phyloP scores from a whole-genome alignment of 768 basidiomycete species.

The Paxillus involutus region DNA sequence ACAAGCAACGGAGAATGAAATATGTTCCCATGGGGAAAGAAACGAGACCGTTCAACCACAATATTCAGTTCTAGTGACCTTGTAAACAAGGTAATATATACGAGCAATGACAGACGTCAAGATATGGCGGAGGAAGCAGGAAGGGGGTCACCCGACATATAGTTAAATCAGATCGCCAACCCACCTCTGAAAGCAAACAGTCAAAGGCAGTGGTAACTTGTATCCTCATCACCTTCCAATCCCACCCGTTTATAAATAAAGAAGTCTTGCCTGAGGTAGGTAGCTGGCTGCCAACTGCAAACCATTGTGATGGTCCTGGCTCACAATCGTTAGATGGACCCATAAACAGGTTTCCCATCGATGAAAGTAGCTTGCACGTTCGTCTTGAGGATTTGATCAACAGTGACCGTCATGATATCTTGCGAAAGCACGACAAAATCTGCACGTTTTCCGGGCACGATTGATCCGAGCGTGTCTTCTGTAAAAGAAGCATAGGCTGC shows the following conservation, averaged over 20 bases:
- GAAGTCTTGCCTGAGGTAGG: neutral
- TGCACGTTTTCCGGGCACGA: slow-evolving; percentile 75
- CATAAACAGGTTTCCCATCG: slow-evolving; percentile 61
- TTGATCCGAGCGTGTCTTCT: slow-evolving; percentile 70
- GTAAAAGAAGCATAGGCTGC: slow-evolving; percentile 87
- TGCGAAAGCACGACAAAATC: slow-evolving; percentile 85
- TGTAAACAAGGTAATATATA: too few species aligned
- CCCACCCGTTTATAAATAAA: neutral
- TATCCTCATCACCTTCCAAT: neutral
- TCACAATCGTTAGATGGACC: slow-evolving; percentile 28
- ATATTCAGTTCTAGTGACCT: too few species aligned
- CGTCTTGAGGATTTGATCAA: slow-evolving; percentile 60
- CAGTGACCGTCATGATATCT: slow-evolving; percentile 73
- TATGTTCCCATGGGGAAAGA: too few species aligned
- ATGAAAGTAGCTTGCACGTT: slow-evolving; percentile 75
- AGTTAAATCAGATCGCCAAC: too few species aligned
- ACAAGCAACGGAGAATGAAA: too few species aligned
- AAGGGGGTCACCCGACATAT: too few species aligned
- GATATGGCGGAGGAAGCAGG: too few species aligned
- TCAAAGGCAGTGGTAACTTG: too few species aligned
- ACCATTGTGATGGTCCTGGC: neutral
- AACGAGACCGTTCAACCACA: too few species aligned
- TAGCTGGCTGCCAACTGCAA: neutral
- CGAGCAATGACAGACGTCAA: too few species aligned
- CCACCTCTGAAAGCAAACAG: too few species aligned